A percentile compares a stretch with the other conserved stretches of the same genome.
These are phyloP conservation scores for Xylariaceae sp. DNA, from an alignment of 2,329 filamentous ascomycete species.

Conservation along the genomic window DNA sequence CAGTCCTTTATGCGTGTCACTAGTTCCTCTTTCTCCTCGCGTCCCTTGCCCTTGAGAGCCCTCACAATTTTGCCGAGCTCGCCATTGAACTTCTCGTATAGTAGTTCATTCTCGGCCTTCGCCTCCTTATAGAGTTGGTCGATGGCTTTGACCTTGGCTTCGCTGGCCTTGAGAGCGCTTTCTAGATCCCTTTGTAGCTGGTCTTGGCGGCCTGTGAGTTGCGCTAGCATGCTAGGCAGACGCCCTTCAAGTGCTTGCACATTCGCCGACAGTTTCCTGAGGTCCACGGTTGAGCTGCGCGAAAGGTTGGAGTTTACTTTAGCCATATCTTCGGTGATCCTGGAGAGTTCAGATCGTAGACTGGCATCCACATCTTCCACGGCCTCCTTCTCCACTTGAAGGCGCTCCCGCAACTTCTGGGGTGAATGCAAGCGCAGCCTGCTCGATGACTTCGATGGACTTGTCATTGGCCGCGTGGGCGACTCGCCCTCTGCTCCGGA, in stretches of 20 bases:
- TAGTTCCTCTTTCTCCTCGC: conserved; percentile 74
- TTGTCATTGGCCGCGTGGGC: conserved; percentile 31
- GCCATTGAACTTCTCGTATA: conserved; percentile 90
- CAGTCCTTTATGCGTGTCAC: conserved; percentile 64
- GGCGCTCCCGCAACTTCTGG: conserved; percentile 74
- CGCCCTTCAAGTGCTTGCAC: conserved; percentile 62
- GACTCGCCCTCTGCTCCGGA: conserved; percentile 25
- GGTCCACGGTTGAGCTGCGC: conserved; percentile 36
- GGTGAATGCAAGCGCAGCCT: conserved; percentile 65
- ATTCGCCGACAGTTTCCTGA: conserved; percentile 48
- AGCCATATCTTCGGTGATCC: conserved; percentile 76
- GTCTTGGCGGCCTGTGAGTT: conserved; percentile 56
- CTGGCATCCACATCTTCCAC: conserved; percentile 64
- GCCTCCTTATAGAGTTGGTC: conserved; percentile 86
- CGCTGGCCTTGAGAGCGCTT: conserved; percentile 63
- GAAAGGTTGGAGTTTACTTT: conserved; percentile 42
- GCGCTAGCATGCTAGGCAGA: conserved; percentile 54
- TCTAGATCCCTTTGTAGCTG: conserved; percentile 66
- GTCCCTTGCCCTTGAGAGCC: conserved; percentile 64
- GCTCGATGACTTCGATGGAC: conserved; percentile 38
- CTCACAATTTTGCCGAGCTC: conserved; percentile 79
- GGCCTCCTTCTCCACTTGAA: conserved; percentile 73
- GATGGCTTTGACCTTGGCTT: conserved; percentile 72
- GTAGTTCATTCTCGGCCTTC: conserved; percentile 83
- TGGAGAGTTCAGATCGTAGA: conserved; percentile 68